Conservation (phyloP, 805 yeast species). For the Saturnispora hagleri region DNA sequence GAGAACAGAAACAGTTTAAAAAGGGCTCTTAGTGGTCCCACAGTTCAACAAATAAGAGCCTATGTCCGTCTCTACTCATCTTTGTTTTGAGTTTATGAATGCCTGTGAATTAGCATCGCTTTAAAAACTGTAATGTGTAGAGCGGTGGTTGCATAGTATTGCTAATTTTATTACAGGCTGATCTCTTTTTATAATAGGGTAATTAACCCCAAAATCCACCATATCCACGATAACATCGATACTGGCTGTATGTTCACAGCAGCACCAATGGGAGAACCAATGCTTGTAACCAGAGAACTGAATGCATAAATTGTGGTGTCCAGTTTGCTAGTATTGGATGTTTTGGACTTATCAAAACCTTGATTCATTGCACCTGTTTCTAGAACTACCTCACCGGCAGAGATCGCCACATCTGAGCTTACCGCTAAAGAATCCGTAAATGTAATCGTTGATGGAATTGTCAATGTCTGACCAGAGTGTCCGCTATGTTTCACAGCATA, state of each 20-base stretch:
- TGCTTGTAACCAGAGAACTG: conserved; percentile 8
- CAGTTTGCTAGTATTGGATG: not conserved
- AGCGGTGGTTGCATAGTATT: too few species aligned
- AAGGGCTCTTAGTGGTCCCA: not conserved
- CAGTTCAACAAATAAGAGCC: not conserved
- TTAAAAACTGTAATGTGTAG: too few species aligned
- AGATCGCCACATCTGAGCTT: conserved; percentile 17
- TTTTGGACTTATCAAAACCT: not conserved
- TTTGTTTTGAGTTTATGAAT: too few species aligned
- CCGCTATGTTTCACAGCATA: conserved; percentile 20
- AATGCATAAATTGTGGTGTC: conserved; percentile 11
- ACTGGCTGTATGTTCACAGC: not conserved
- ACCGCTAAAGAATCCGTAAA: conserved; percentile 12
- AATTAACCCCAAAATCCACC: conserved; percentile 2
- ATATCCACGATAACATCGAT: not conserved
- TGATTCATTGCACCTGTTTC: conserved; percentile 10
- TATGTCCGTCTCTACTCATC: too few species aligned
- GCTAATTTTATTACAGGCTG: too few species aligned
- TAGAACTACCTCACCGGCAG: conserved; percentile 24
- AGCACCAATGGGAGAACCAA: not conserved
- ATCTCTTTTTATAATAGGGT: not conserved
- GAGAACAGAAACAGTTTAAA: too few species aligned
- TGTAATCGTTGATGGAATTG: conserved; percentile 15
- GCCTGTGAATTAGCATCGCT: too few species aligned
- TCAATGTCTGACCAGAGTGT: conserved; percentile 22